A percentile compares a stretch with the other conserved stretches of the same genome.
These are phyloP conservation scores for Schwanniomyces etchellsii DNA, from an alignment of 1,139 yeast species.

Conservation along the genomic window DNA sequence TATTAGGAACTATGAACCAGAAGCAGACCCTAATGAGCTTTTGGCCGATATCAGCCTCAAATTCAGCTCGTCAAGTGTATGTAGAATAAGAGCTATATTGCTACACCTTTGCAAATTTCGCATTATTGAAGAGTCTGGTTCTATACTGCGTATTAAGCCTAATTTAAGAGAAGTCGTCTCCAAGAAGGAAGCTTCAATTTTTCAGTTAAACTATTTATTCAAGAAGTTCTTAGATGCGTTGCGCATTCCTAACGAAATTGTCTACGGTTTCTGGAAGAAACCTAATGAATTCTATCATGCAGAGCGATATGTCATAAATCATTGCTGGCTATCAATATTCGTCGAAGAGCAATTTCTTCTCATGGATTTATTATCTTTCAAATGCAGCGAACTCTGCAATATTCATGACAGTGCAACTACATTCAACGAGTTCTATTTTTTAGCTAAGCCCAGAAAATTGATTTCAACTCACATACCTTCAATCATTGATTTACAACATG, in stretches of 20 bases:
- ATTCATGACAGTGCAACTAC: slow-evolving; percentile 17
- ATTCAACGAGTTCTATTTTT: slow-evolving; percentile 60
- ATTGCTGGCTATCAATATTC: slow-evolving; percentile 81
- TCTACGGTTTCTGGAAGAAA: slow-evolving; percentile 77
- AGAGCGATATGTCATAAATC: slow-evolving; percentile 62
- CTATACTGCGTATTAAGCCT: slow-evolving; percentile 38
- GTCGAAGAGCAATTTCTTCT: slow-evolving; percentile 75
- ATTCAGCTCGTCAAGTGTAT: slow-evolving; percentile 27
- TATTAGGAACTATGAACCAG: slow-evolving; percentile 22
- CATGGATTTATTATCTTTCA: slow-evolving; percentile 49
- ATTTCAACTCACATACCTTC: slow-evolving; percentile 86
- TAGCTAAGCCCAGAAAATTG: slow-evolving; percentile 67
- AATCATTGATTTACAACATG: slow-evolving; percentile 73
- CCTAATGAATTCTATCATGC: slow-evolving; percentile 56
- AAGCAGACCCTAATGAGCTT: slow-evolving; percentile 36
- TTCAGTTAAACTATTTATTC: slow-evolving; percentile 73
- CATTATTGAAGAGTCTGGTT: slow-evolving; percentile 32
- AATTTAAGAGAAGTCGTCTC: slow-evolving; percentile 31
- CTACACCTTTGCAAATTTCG: slow-evolving; percentile 36
- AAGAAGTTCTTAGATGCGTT: slow-evolving; percentile 67
- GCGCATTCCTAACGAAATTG: slow-evolving; percentile 68
- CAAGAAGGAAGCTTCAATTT: slow-evolving; percentile 49
- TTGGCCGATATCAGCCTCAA: slow-evolving; percentile 42
- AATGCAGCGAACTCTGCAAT: slow-evolving; percentile 33
- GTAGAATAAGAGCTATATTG: slow-evolving; percentile 34